phyloP scores from a whole-genome alignment of 805 yeast species.

The Candida chauliodis region DNA sequence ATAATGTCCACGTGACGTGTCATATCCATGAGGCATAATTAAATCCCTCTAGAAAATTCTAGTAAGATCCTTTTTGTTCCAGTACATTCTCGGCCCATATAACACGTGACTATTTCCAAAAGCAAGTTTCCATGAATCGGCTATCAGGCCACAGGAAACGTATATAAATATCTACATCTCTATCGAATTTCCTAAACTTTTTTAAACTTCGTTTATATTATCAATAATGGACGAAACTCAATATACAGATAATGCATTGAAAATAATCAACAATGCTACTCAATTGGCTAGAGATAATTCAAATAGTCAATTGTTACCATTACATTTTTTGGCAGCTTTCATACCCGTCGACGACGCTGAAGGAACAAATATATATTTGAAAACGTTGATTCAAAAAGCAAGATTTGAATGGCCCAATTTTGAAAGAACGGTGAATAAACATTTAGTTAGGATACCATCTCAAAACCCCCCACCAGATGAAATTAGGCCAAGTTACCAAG shows the following conservation, averaged over 20 bases:
- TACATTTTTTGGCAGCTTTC: conserved; percentile 91
- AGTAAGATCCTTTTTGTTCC: no score
- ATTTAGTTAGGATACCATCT: conserved; percentile 78
- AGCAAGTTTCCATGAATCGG: background rate
- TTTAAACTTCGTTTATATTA: no score
- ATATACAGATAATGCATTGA: conserved; percentile 91
- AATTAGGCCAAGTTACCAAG: conserved; percentile 68
- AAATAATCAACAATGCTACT: conserved; percentile 72
- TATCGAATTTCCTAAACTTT: no score
- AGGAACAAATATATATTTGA: conserved; percentile 53
- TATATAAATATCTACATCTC: background rate
- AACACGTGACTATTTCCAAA: background rate
- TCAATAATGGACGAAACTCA: conserved; percentile 60
- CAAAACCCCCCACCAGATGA: conserved; percentile 89
- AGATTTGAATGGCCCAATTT: conserved; percentile 82
- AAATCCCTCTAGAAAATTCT: no score
- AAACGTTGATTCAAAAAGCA: conserved; percentile 79
- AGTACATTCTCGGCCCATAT: background rate
- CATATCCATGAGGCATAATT: no score
- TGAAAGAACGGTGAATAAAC: conserved; percentile 76
- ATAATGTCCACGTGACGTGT: no score
- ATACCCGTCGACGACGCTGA: conserved; percentile 56
- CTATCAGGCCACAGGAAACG: background rate
- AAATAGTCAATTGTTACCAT: conserved; percentile 80
- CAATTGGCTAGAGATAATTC: conserved; percentile 80